These are phyloP conservation scores for Mallotus japonicus DNA, from an alignment of 441 rosid species.

Conservation along the genomic window DNA sequence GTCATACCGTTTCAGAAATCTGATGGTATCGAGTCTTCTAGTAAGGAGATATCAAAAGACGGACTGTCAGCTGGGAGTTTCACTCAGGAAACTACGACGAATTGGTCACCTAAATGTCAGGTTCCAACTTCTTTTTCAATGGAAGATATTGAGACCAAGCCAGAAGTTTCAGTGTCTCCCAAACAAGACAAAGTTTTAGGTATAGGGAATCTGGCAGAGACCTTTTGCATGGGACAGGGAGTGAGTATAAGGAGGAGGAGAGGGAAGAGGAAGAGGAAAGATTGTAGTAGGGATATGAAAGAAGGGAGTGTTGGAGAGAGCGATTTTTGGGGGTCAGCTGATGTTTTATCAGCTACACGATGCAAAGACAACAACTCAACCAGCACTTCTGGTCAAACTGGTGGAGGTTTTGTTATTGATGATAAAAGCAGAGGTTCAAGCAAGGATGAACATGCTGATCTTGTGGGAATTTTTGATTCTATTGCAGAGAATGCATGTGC, in stretches of 20 bases:
- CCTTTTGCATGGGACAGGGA: constrained; percentile 43
- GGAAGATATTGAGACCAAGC: constrained; percentile 42
- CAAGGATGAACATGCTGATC: constrained; percentile 37
- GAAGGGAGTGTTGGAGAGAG: constrained; percentile 74
- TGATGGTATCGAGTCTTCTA: constrained; percentile 53
- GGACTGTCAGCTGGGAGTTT: constrained; percentile 81
- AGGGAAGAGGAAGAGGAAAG: constrained; percentile 86
- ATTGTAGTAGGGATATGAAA: constrained; percentile 47
- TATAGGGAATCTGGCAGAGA: constrained; percentile 35
- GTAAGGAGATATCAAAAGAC: constrained; percentile 60
- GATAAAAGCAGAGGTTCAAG: constrained; percentile 35
- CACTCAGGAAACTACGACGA: constrained; percentile 56
- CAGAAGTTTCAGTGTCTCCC: constrained; percentile 22
- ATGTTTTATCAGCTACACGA: constrained; percentile 38
- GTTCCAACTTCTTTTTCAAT: constrained; percentile 36
- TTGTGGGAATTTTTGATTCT: constrained; percentile 47
- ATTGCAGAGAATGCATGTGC: constrained; percentile 57
- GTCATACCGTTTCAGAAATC: constrained; percentile 46
- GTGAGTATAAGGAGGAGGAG: constrained; percentile 58
- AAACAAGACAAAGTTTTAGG: constrained; percentile 33
- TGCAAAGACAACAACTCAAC: constrained; percentile 55
- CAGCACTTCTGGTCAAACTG: constrained; percentile 38
- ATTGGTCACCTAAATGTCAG: constrained; percentile 51
- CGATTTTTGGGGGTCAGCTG: constrained; percentile 45
- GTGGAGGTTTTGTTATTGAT: constrained; percentile 29